Percentiles rank a stretch among this genome's conserved stretches.
These are phyloP conservation scores for Eucalyptus pauciflora DNA, from an alignment of 345 rosid species.

Conservation along the genomic window DNA sequence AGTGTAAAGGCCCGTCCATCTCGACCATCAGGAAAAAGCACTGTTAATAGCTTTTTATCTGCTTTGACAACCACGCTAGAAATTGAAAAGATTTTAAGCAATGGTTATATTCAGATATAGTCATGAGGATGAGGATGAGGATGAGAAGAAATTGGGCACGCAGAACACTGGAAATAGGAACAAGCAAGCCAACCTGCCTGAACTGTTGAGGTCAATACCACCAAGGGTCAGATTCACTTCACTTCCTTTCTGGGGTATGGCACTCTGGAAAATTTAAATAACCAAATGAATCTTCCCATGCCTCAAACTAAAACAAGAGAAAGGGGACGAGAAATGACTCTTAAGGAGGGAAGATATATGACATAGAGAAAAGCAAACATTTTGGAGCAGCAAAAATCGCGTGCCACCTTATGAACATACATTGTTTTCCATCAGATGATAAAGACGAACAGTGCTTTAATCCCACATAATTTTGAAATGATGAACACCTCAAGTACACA, in stretches of 20 bases:
- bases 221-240: slow-evolving; percentile 75
- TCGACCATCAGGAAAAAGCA: slow-evolving; percentile 91
- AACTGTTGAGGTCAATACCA: slow-evolving; percentile 98
- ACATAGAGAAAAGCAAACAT: not conserved
- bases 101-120: not conserved
- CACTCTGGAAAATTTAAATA: slow-evolving; percentile 27
- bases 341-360: not conserved
- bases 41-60: slow-evolving; percentile 92
- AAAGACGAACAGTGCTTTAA: not conserved
- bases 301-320: not conserved
- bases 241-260: slow-evolving; percentile 44
- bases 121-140: not conserved
- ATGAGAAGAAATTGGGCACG: not conserved
- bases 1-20: slow-evolving; percentile 96
- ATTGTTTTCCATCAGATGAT: not conserved
- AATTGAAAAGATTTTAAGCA: not conserved
- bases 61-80: slow-evolving; percentile 90
- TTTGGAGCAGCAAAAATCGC: not conserved
- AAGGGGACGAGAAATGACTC: not conserved
- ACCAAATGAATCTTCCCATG: not conserved
- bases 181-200: slow-evolving; percentile 98
- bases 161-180: not conserved
- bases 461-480: not conserved
- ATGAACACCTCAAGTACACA: not conserved
- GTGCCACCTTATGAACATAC: not conserved